These are phyloP conservation scores for Claviceps fusiformis DNA, from an alignment of 2,329 filamentous ascomycete genomes.

Conservation along the genomic window DNA sequence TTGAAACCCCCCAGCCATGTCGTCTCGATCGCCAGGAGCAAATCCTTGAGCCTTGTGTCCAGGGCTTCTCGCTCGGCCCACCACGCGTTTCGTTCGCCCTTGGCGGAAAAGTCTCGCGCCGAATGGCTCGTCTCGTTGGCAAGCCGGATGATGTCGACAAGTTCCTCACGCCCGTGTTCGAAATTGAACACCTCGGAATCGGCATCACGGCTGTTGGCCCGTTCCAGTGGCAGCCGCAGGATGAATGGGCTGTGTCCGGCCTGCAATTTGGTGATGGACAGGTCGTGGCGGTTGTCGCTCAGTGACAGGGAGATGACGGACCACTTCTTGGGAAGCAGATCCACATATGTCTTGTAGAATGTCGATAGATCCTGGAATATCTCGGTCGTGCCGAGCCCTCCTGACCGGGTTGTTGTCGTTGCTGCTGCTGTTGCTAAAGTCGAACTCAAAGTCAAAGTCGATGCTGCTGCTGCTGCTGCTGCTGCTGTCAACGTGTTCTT, in stretches of 20 bases:
- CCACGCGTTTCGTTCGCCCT: conserved; percentile 70
- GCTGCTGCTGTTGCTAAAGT: neutral
- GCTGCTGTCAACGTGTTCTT: conserved; percentile 31
- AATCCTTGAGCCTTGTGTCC: conserved; percentile 60
- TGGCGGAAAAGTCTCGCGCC: conserved; percentile 55
- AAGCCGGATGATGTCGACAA: conserved; percentile 66
- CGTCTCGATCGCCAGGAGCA: conserved; percentile 76
- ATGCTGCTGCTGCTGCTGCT: no score
- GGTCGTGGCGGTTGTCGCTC: conserved; percentile 68
- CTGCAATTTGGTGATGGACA: conserved; percentile 79
- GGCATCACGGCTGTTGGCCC: conserved; percentile 67
- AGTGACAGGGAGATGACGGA: conserved; percentile 74
- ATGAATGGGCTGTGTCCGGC: conserved; percentile 68
- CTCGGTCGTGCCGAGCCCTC: conserved; percentile 10
- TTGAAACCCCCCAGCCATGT: conserved; percentile 93
- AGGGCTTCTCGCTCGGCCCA: conserved; percentile 76
- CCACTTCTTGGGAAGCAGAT: conserved; percentile 74
- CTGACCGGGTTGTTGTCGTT: neutral
- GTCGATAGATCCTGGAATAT: conserved; percentile 38
- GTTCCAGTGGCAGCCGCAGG: conserved; percentile 69
- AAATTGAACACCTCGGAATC: conserved; percentile 74
- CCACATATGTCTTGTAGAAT: conserved; percentile 71
- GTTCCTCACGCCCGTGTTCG: conserved; percentile 61
- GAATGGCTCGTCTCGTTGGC: conserved; percentile 76
- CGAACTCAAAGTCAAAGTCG: no score